Conservation (phyloP, 139 green algal genomes). For the Picochlorum sp. region DNA sequence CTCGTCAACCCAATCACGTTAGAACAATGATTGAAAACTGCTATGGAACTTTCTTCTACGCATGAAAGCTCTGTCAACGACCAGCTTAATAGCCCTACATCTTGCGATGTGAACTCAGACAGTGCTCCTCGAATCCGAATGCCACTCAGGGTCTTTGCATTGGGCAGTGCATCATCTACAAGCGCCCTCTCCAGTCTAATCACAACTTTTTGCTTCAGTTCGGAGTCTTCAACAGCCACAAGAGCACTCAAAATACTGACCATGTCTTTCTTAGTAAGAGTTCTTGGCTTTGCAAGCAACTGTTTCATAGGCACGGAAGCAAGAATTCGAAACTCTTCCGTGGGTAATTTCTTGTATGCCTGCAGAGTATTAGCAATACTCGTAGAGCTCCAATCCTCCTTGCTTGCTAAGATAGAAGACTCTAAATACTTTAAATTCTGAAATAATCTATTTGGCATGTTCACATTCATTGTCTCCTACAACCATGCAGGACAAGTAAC, state of each 20-base stretch:
- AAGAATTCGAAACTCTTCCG: background rate
- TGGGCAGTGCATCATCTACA: background rate
- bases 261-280: background rate
- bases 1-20: background rate
- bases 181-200: background rate
- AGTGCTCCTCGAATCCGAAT: background rate
- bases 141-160: background rate
- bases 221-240: background rate
- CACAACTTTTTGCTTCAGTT: background rate
- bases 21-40: background rate
- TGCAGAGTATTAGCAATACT: slow-evolving; percentile 1
- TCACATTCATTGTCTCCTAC: too few species aligned
- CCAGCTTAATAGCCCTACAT: background rate
- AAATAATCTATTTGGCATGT: too few species aligned
- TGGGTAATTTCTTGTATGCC: background rate
- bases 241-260: background rate
- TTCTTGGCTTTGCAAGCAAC: background rate
- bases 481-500: too few species aligned
- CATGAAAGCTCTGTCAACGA: background rate
- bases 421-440: too few species aligned
- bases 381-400: background rate
- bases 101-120: background rate
- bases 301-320: background rate
- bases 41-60: background rate
- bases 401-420: too few species aligned